phyloP scores from a whole-genome alignment of 192 early-diverging fungal genomes.

The Cladochytrium replicatum region DNA sequence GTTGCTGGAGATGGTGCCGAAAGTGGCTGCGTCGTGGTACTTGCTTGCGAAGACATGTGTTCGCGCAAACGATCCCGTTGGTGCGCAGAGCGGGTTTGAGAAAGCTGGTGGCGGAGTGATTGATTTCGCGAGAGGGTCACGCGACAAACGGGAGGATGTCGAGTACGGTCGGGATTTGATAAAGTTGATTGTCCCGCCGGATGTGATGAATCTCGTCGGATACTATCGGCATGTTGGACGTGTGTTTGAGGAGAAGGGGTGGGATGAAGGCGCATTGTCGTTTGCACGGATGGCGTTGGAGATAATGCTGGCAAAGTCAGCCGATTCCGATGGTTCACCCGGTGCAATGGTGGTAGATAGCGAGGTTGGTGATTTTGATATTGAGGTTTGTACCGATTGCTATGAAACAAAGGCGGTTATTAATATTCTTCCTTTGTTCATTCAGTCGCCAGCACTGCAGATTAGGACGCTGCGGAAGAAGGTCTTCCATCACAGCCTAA shows the following conservation, averaged over 20 bases:
- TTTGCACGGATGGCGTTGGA: constrained; percentile 22
- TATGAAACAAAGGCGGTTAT: no score
- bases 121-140: background rate
- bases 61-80: background rate
- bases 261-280: constrained; percentile 4
- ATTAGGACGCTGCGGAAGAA: constrained; percentile 5
- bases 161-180: constrained; percentile 7
- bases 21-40: background rate
- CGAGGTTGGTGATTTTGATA: no score
- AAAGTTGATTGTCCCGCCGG: constrained; percentile 10
- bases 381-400: no score
- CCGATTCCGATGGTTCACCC: no score
- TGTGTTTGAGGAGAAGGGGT: constrained; percentile 13
- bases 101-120: constrained; percentile 8
- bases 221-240: constrained; percentile 25
- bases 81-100: constrained; percentile 10
- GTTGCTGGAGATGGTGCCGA: constrained; percentile 3
- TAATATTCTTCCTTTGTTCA: no score
- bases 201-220: background rate
- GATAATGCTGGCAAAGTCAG: background rate
- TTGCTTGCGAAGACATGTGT: background rate
- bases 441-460: background rate
- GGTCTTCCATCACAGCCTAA: constrained; percentile 16
- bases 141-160: background rate
- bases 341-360: no score